Evolutionary conservation across 345 rosid genomes (phyloP).

Genomic region (Noccaea caerulescens): DNA sequence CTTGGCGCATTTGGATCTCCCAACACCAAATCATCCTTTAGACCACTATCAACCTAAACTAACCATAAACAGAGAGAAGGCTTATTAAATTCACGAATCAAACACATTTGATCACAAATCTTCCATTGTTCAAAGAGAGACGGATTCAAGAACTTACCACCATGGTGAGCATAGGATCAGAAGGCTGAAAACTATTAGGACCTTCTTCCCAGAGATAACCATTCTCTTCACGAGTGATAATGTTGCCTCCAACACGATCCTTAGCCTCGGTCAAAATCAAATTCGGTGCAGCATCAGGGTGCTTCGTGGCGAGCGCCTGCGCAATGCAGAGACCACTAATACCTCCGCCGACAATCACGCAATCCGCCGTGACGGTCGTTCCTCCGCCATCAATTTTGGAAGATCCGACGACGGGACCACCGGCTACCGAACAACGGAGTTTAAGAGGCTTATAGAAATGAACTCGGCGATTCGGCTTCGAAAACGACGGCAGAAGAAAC

Average conservation of each 20-base stretch:
- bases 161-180: conserved; percentile 91
- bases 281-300: conserved; percentile 60
- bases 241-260: conserved; percentile 88
- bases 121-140: background rate
- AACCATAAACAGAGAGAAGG: conserved; percentile 4
- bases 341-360: conserved; percentile 86
- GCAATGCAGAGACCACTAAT: conserved; percentile 95
- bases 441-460: conserved; percentile 41
- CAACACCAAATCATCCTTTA: conserved; percentile 84
- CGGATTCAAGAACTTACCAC: conserved; percentile 55
- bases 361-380: conserved; percentile 55
- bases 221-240: conserved; percentile 76
- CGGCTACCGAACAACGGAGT: conserved; percentile 77
- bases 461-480: conserved; percentile 31
- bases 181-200: conserved; percentile 95
- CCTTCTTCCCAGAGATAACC: conserved; percentile 98
- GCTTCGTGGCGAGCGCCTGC: conserved; percentile 83
- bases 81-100: background rate
- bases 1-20: conserved; percentile 94
- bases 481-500: conserved; percentile 43
- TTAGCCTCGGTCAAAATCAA: conserved; percentile 86
- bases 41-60: conserved; percentile 80
- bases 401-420: conserved; percentile 57
- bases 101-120: background rate
- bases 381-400: conserved; percentile 46